Conservation (phyloP, 257 asterid genomes). For the Solanum etuberosum region DNA sequence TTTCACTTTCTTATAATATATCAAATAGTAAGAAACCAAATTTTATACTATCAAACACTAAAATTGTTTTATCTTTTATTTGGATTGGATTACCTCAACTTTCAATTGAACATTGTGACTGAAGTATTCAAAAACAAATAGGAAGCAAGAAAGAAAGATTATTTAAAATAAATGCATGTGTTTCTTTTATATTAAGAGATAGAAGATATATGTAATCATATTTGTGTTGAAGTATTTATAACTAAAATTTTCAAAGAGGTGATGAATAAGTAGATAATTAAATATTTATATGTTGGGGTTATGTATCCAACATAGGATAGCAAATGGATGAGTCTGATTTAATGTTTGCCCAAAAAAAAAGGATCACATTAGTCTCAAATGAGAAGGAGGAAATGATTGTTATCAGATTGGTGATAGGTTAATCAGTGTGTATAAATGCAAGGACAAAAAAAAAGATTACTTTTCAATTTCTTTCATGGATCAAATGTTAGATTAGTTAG, state of each 20-base stretch:
- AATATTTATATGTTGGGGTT: background rate
- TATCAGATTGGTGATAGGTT: background rate
- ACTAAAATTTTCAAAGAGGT: background rate
- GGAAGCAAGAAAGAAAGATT: background rate
- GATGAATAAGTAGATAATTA: background rate
- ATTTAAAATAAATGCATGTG: background rate
- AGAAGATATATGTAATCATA: background rate
- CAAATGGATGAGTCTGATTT: background rate
- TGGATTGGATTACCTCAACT: background rate
- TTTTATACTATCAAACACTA: background rate
- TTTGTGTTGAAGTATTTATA: background rate
- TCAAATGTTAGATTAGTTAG: background rate
- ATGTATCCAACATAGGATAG: background rate
- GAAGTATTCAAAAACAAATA: background rate
- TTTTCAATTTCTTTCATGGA: background rate
- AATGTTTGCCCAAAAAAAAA: too few species aligned
- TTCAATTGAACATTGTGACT: background rate
- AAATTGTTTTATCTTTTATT: background rate
- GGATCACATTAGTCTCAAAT: background rate
- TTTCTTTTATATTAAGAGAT: background rate
- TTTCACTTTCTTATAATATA: background rate
- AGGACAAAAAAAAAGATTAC: too few species aligned
- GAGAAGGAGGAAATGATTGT: background rate
- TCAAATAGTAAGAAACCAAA: background rate
- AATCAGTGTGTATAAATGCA: background rate